Evolutionary conservation across 371 early-diverging fungal genomes (phyloP).

Genomic region (Rhizopus stolonifer): DNA sequence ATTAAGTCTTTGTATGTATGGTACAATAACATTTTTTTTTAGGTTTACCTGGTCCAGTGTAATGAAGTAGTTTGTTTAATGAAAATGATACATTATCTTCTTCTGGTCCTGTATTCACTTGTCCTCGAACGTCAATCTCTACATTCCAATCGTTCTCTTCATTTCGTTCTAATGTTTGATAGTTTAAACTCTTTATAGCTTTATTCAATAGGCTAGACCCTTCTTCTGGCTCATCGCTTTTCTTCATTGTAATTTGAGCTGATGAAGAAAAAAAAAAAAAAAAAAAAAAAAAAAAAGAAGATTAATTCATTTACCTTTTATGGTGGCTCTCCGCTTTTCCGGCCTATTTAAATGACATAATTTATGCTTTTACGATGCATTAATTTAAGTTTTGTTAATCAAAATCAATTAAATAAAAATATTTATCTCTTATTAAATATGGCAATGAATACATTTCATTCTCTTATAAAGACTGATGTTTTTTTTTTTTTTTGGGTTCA

Average conservation of each 20-base stretch:
- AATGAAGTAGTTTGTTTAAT: constrained; percentile 45
- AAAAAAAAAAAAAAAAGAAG: neutral
- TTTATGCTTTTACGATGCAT: no score
- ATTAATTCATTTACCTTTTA: neutral
- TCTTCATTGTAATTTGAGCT: neutral
- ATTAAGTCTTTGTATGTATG: neutral
- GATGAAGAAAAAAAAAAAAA: neutral
- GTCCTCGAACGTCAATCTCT: constrained; percentile 29
- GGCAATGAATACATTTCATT: no score
- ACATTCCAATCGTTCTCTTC: constrained; percentile 19
- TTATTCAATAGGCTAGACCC: neutral
- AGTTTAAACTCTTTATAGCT: neutral
- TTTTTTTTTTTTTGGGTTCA: no score
- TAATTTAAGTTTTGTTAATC: no score
- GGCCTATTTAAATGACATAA: neutral
- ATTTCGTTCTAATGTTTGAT: neutral
- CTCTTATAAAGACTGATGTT: no score
- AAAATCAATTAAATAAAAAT: no score
- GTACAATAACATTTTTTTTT: neutral
- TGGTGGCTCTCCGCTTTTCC: neutral
- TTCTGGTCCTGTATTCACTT: constrained; percentile 34
- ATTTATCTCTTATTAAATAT: no score
- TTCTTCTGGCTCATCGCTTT: neutral
- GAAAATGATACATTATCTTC: constrained; percentile 29
- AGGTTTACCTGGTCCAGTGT: constrained; percentile 54